Evolutionary conservation across 1,284 basidiomycete species (phyloP).

Genomic region (Sporisorium exsertum): DNA sequence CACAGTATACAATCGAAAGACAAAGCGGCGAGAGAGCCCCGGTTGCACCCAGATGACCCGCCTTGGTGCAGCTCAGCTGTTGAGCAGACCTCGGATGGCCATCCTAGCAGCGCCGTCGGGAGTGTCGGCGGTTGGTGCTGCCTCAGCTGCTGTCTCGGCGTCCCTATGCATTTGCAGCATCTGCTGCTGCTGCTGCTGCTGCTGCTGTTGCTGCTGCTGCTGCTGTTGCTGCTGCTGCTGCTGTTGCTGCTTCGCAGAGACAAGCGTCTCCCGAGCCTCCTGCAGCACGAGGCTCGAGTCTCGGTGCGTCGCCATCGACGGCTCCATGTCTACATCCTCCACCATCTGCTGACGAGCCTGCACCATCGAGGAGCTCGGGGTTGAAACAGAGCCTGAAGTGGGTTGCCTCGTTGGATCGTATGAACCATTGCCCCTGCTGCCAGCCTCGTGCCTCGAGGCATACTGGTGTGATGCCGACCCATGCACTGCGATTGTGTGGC

Average conservation of each 20-base stretch:
- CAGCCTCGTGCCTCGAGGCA: not conserved
- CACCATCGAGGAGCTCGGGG: slow-evolving; percentile 9
- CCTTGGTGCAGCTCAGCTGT: slow-evolving; percentile 17
- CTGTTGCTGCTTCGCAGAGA: slow-evolving; percentile 26
- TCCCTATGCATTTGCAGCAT: slow-evolving; percentile 1
- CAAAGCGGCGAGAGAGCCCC: too few relatives aligned
- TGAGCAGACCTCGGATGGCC: slow-evolving; percentile 47
- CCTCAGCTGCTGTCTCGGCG: slow-evolving; percentile 5
- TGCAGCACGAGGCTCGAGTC: slow-evolving; percentile 40
- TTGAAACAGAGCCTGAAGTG: slow-evolving; percentile 3
- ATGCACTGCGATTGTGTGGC: slow-evolving; percentile 32
- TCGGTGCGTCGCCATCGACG: not conserved
- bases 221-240: slow-evolving; percentile 23
- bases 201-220: not conserved
- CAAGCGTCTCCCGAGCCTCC: slow-evolving; percentile 40
- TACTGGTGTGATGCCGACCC: slow-evolving; percentile 23
- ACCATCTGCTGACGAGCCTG: slow-evolving; percentile 6
- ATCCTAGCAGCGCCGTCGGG: slow-evolving; percentile 31
- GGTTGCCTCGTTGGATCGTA: slow-evolving; percentile 3
- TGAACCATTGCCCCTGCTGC: not conserved
- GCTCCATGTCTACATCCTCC: slow-evolving; percentile 44
- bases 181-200: slow-evolving; percentile 27
- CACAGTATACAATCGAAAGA: too few relatives aligned
- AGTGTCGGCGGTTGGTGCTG: not conserved
- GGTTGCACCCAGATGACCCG: too few relatives aligned